Evolutionary conservation across 305 asterid genomes (phyloP).

Genomic region (Fraxinus paxiana): DNA sequence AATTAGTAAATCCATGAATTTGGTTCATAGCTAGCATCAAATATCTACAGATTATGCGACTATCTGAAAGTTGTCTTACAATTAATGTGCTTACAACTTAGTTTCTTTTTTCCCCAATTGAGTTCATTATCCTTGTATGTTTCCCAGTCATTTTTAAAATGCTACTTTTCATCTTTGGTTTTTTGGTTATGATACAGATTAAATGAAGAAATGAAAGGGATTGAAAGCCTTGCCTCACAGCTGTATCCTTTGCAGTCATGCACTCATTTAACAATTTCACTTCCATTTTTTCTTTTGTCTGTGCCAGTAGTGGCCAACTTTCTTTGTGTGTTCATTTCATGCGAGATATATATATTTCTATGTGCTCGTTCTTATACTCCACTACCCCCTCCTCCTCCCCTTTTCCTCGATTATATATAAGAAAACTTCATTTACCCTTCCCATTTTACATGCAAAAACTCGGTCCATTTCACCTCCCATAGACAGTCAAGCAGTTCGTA

Average conservation of each 20-base stretch:
- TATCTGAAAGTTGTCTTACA: not conserved
- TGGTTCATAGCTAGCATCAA: not conserved
- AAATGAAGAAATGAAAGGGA: slow-evolving; percentile 87
- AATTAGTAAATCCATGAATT: not conserved
- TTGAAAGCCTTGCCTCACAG: slow-evolving; percentile 65
- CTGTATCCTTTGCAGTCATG: slow-evolving; percentile 67
- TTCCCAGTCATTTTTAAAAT: not conserved
- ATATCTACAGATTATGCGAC: not conserved
- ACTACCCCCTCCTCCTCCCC: not conserved
- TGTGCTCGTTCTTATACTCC: not conserved
- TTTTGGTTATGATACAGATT: slow-evolving; percentile 52
- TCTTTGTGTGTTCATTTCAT: not conserved
- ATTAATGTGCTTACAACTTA: not conserved
- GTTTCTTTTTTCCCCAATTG: not conserved
- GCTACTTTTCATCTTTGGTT: slow-evolving; percentile 1
- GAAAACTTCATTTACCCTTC: not conserved
- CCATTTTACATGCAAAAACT: not conserved
- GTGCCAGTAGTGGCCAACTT: not conserved
- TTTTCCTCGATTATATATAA: not conserved
- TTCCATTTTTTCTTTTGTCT: not conserved
- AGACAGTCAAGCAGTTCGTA: not conserved
- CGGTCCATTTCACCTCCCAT: not conserved
- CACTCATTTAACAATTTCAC: not conserved
- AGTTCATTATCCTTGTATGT: not conserved
- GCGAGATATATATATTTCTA: not conserved